Conservation (phyloP, 1,139 yeast genomes). For the Hanseniaspora uvarum region DNA sequence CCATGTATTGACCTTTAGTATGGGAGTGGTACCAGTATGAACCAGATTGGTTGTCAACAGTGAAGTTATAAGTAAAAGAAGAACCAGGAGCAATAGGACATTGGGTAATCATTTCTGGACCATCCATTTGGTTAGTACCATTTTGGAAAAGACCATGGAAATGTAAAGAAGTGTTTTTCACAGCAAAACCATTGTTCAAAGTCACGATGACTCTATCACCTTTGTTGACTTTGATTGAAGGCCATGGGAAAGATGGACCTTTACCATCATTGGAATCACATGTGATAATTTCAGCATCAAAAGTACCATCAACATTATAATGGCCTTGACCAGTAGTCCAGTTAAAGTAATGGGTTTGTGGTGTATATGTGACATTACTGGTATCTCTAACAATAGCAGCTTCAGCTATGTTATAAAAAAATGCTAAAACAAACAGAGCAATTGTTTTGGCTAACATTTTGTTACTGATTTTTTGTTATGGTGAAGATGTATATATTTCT, state of each 20-base stretch:
- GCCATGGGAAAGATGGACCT: slow-evolving; percentile 69
- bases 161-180: slow-evolving; percentile 65
- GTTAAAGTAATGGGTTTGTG: slow-evolving; percentile 48
- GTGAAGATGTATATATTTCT: background rate
- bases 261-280: slow-evolving; percentile 38
- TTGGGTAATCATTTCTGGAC: slow-evolving; percentile 77
- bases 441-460: background rate
- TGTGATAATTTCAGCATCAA: slow-evolving; percentile 58
- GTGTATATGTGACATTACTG: slow-evolving; percentile 10
- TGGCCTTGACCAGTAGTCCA: slow-evolving; percentile 65
- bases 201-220: slow-evolving; percentile 69
- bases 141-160: slow-evolving; percentile 87
- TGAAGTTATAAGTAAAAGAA: slow-evolving; percentile 64
- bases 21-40: slow-evolving; percentile 96
- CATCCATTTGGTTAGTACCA: slow-evolving; percentile 68
- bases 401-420: background rate
- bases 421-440: background rate
- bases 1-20: slow-evolving; percentile 74
- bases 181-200: slow-evolving; percentile 57
- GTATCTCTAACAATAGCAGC: slow-evolving; percentile 5
- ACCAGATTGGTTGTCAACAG: slow-evolving; percentile 72
- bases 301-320: slow-evolving; percentile 67
- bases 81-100: slow-evolving; percentile 76
- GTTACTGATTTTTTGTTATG: background rate
- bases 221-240: slow-evolving; percentile 55